Evolutionary conservation across 768 basidiomycete species (phyloP), one percentile per base, ranked within the genome.

Genomic region (Cystobasidium tubakii): DNA sequence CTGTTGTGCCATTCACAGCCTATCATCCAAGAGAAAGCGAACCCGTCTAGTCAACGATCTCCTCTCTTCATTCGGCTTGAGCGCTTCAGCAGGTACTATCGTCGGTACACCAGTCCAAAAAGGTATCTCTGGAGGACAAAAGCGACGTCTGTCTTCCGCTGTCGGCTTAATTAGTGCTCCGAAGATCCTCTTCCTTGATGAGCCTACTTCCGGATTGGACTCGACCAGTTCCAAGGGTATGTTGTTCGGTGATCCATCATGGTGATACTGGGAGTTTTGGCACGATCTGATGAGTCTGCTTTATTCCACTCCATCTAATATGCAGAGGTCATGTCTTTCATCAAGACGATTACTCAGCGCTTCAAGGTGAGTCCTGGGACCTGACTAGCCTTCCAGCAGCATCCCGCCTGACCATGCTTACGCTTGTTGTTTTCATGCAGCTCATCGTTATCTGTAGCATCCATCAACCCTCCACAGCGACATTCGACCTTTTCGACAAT

Each of bases 71-170:
- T 81, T 88, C 34, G 87, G 86, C 0, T 80, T 87, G 0, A 81
- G 83, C 25, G 82, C 83, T 0, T 83, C 85, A 76, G 83, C 85
- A 21, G 75, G 85, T 74, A 83, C 86, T 77, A 74, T 80, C 15
- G 87, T 89, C 57, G 87, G 87, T 0, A 88, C 86, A 0, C 84
- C 86, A 0, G 82, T 87, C 21, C 82, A 84, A 44, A 82, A 86
- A 62, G 88, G 88, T 0, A 86, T 88, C 43, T 86, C 85, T 25
- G 87, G 87, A 9, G 87, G 88, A 1, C 88, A 89, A 79, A 87
- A 86, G 76, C 83, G 88, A n/a, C 83, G 85, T 4, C 84, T 86
- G 4, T 85, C 85, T 13, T 85, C 87, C 53, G 88, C 86, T 12
- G 85, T 85, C 75, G 84, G 85, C 1, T 83, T 88, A 79, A 86